phyloP scores from a whole-genome alignment of 192 early-diverging fungal genomes.

The Entomortierella parvispora region DNA sequence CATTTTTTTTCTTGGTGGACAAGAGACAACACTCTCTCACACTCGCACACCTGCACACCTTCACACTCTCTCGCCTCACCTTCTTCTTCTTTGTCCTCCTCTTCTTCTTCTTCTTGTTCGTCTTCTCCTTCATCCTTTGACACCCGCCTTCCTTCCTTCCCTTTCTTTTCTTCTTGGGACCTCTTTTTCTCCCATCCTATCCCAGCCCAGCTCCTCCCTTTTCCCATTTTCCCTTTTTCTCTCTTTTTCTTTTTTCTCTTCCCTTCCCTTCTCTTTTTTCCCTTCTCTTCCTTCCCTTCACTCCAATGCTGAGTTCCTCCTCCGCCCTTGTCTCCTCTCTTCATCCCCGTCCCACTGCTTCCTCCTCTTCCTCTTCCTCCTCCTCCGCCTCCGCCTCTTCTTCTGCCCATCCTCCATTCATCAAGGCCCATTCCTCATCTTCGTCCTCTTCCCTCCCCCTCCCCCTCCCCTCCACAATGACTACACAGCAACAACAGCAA shows the following conservation, averaged over 20 bases:
- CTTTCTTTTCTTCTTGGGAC: not conserved
- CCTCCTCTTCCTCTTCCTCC: not conserved
- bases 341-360: not conserved
- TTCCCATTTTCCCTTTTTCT: not conserved
- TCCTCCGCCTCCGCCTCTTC: not conserved
- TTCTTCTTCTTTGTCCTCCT: not conserved
- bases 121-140: not conserved
- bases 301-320: constrained; percentile 8
- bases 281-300: not conserved
- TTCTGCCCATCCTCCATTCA: not conserved
- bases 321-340: not conserved
- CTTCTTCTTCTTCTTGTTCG: not conserved
- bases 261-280: not conserved
- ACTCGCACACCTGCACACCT: too few species aligned
- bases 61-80: not conserved
- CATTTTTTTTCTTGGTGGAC: too few species aligned
- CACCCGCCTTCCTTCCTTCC: not conserved
- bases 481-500: constrained; percentile 11
- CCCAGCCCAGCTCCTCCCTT: not conserved
- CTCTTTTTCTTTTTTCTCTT: not conserved
- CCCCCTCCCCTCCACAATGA: constrained; percentile 24
- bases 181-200: not conserved
- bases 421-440: not conserved
- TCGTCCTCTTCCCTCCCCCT: constrained; percentile 4
- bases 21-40: too few species aligned